These are phyloP conservation scores for Penicillium lagena DNA, from an alignment of 495 filamentous ascomycete genomes.

Conservation along the genomic window DNA sequence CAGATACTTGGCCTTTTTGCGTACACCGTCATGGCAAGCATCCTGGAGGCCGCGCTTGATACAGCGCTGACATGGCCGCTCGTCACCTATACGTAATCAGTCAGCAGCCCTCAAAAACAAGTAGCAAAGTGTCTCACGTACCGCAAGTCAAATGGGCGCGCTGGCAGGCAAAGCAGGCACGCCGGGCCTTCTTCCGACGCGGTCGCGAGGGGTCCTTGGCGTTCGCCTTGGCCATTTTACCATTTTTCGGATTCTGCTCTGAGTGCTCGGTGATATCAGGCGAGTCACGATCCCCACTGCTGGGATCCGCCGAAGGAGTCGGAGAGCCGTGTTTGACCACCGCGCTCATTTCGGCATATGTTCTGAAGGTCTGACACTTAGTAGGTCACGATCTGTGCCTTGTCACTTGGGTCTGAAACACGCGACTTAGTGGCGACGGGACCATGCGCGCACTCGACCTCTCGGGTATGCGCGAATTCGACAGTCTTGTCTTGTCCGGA, in stretches of 20 bases:
- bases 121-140: conserved; percentile 44
- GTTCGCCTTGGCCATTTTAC: conserved; percentile 61
- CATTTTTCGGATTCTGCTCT: conserved; percentile 31
- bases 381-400: background rate
- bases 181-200: conserved; percentile 88
- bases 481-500: background rate
- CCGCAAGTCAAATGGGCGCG: conserved; percentile 96
- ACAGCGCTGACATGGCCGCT: conserved; percentile 88
- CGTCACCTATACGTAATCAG: conserved; percentile 50
- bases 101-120: conserved; percentile 1
- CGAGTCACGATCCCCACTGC: conserved; percentile 41
- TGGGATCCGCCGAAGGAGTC: conserved; percentile 40
- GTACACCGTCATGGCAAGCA: conserved; percentile 87
- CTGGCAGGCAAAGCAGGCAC: conserved; percentile 95
- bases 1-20: conserved; percentile 98
- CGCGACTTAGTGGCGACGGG: conserved; percentile 11
- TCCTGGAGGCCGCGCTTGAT: conserved; percentile 89
- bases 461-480: conserved; percentile 13
- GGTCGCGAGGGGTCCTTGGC: conserved; percentile 84
- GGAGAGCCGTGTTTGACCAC: conserved; percentile 39
- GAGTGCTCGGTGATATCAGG: conserved; percentile 43
- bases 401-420: conserved; percentile 7
- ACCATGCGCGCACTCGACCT: conserved; percentile 15
- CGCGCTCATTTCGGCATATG: conserved; percentile 46
- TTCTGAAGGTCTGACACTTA: background rate